A percentile compares a stretch with the other conserved stretches of the same genome.
Conservation (phyloP, 768 basidiomycete species). For the Collybia sordida region DNA sequence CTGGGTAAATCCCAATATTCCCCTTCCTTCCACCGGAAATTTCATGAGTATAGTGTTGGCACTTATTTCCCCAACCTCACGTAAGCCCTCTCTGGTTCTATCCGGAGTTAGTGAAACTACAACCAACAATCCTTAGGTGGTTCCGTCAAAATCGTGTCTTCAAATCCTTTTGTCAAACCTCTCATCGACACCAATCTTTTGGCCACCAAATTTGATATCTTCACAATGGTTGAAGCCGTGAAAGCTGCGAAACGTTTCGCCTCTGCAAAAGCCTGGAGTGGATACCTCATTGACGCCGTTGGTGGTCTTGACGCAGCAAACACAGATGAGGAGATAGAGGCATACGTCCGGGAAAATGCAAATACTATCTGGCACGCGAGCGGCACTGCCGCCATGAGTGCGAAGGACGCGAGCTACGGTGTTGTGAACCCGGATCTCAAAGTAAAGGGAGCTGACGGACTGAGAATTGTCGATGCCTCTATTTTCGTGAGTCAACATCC, state of each 20-base stretch:
- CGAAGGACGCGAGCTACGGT: constrained; percentile 16
- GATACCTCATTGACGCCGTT: constrained; percentile 18
- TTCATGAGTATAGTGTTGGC: constrained; percentile 5
- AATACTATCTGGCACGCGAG: constrained; percentile 15
- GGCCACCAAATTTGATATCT: constrained; percentile 18
- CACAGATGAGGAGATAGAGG: constrained; percentile 11
- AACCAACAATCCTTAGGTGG: constrained; percentile 1
- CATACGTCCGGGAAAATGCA: constrained; percentile 8
- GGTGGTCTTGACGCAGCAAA: constrained; percentile 7
- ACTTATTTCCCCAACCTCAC: constrained; percentile 6
- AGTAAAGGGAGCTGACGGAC: constrained; percentile 24
- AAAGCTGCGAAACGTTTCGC: constrained; percentile 22
- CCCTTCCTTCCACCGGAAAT: constrained; percentile 1
- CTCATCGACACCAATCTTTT: constrained; percentile 45
- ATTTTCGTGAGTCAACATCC: constrained; percentile 17
- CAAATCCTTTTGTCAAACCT: constrained; percentile 21
- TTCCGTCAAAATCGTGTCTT: neutral
- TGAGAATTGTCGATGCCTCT: constrained; percentile 27
- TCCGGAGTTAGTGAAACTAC: neutral
- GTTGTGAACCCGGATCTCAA: constrained; percentile 27
- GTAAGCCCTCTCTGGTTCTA: neutral
- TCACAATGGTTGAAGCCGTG: constrained; percentile 20
- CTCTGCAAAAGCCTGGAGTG: constrained; percentile 21
- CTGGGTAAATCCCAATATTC: constrained; percentile 6
- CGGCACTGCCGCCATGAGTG: constrained; percentile 21